A percentile compares a stretch with the other conserved stretches of the same genome.
phyloP scores from a whole-genome alignment of 2,329 filamentous ascomycete species.

The Tolypocladium pustulatum region DNA sequence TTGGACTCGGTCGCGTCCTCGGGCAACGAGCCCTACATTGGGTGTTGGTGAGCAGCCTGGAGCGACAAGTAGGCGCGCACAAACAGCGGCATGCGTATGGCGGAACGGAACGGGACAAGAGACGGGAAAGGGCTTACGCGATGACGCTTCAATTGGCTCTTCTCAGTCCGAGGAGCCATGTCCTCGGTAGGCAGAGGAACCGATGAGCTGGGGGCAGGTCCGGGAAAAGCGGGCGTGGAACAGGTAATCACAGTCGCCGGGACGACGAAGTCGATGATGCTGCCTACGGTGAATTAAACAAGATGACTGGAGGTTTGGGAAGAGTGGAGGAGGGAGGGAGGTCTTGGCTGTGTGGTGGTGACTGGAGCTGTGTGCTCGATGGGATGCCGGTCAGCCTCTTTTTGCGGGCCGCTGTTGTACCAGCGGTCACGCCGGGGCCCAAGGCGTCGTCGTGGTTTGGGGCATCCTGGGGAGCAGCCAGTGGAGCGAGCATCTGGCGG shows the following conservation, averaged over 20 bases:
- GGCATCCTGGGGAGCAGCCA: not conserved
- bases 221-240: not conserved
- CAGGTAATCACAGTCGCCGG: constrained; percentile 1
- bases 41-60: constrained; percentile 11
- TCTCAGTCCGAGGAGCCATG: constrained; percentile 56
- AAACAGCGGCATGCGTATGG: constrained; percentile 11
- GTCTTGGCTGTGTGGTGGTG: not conserved
- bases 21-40: constrained; percentile 52
- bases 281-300: constrained; percentile 17
- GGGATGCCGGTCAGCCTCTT: not conserved
- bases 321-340: constrained; percentile 13
- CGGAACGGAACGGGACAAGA: not conserved
- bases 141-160: constrained; percentile 76
- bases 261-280: constrained; percentile 6
- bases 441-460: not conserved
- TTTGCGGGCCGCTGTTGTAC: not conserved
- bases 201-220: not conserved
- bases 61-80: constrained; percentile 5
- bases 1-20: constrained; percentile 60
- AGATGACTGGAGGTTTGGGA: constrained; percentile 9
- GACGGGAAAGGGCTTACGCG: constrained; percentile 44
- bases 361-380: not conserved
- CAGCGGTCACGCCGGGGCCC: not conserved
- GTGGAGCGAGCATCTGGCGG: not conserved
- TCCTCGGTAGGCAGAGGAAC: constrained; percentile 8